These are phyloP conservation scores for Myxozyma nipponensis DNA, from an alignment of 805 yeast genomes.

Conservation along the genomic window DNA sequence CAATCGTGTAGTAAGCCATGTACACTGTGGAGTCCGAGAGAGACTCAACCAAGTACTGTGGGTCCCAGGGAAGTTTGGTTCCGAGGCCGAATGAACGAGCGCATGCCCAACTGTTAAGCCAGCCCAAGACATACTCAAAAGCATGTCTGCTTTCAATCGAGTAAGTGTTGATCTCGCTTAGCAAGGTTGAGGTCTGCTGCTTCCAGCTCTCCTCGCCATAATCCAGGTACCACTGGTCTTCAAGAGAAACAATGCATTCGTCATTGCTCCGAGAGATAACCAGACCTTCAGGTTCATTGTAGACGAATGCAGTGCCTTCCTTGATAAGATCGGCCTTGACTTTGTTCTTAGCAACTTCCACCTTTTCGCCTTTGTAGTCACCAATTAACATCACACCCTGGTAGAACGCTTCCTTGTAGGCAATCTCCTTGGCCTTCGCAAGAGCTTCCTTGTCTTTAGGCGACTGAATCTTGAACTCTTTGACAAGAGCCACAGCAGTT, in stretches of 20 bases:
- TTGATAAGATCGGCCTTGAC: conserved; percentile 78
- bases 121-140: conserved; percentile 87
- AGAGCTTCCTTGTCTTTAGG: conserved; percentile 87
- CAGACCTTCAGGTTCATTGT: conserved; percentile 88
- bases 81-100: conserved; percentile 96
- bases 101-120: conserved; percentile 98
- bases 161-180: conserved; percentile 71
- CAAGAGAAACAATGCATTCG: conserved; percentile 91
- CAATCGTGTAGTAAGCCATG: conserved; percentile 90
- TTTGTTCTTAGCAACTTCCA: conserved; percentile 85
- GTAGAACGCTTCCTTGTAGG: conserved; percentile 95
- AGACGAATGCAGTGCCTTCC: conserved; percentile 75
- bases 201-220: conserved; percentile 96
- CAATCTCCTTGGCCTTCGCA: conserved; percentile 88
- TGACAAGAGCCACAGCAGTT: conserved; percentile 79
- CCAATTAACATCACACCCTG: conserved; percentile 81
- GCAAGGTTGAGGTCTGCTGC: conserved; percentile 70
- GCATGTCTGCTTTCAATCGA: conserved; percentile 82
- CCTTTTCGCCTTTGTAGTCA: conserved; percentile 80
- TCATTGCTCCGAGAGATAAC: conserved; percentile 96
- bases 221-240: conserved; percentile 97
- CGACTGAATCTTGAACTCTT: conserved; percentile 85
- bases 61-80: conserved; percentile 95
- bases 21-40: conserved; percentile 93
- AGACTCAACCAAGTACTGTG: conserved; percentile 86